Evolutionary conservation across 73 alveolate genomes (phyloP).

Genomic region (Symbiodinium pilosum): DNA sequence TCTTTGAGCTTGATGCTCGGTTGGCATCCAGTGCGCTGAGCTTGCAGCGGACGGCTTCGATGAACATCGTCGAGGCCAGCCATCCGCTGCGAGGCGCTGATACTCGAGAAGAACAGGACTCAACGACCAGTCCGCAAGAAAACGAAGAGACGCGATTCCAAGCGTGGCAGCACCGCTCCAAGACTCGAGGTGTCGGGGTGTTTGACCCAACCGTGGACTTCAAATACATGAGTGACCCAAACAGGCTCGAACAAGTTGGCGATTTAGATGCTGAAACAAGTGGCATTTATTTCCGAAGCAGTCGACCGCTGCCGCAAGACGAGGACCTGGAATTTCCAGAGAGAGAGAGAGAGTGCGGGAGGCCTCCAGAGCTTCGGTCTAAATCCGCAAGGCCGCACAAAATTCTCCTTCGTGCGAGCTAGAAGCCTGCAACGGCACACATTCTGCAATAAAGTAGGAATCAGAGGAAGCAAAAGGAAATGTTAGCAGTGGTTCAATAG

Average conservation of each 20-base stretch:
- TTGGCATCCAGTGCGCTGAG: not conserved
- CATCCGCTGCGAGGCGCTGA: not conserved
- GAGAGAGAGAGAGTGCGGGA: too few relatives aligned
- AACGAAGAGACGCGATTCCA: conserved; percentile 9
- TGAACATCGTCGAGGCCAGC: conserved; percentile 1
- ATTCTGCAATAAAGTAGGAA: too few relatives aligned
- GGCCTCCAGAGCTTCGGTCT: too few relatives aligned
- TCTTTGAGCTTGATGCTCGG: not conserved
- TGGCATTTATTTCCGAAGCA: conserved; percentile 77
- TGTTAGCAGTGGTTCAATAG: too few relatives aligned
- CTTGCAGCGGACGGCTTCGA: not conserved
- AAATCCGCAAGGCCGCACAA: too few relatives aligned
- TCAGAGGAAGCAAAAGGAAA: too few relatives aligned
- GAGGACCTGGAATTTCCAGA: not conserved
- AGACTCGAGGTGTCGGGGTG: conserved; percentile 90
- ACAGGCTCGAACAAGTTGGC: conserved; percentile 35
- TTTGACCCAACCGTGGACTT: conserved; percentile 44
- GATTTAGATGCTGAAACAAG: conserved; percentile 35
- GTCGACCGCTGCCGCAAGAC: conserved; percentile 42
- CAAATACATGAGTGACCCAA: conserved; percentile 42
- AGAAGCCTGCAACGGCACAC: too few relatives aligned
- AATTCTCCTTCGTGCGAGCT: too few relatives aligned
- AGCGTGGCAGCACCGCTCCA: conserved; percentile 36
- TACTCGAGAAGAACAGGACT: not conserved
- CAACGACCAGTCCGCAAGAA: not conserved